Conservation (phyloP, 1,284 basidiomycete species). For the Mycosarcoma mackinlayi region DNA sequence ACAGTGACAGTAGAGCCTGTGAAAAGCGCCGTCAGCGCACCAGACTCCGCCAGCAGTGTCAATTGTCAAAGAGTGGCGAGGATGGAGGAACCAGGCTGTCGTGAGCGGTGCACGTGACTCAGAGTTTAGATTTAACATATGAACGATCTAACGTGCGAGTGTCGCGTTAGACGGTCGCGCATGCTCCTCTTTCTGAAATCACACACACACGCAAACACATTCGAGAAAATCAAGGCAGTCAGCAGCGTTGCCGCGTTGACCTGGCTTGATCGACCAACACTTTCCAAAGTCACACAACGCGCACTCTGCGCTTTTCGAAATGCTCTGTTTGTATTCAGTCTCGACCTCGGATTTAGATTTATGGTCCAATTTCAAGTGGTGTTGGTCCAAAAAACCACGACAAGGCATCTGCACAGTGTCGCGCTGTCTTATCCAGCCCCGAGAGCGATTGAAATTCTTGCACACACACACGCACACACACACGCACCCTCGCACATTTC, state of each 20-base stretch:
- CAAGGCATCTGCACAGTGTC: conserved; percentile 5
- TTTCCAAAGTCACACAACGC: conserved; percentile 27
- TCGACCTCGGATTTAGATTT: neutral
- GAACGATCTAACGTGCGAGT: conserved; percentile 3
- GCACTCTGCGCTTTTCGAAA: neutral
- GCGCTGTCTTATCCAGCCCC: conserved; percentile 1
- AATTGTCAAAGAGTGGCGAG: too few species aligned
- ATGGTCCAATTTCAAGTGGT: conserved; percentile 4
- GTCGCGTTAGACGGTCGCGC: conserved; percentile 16
- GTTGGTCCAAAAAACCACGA: conserved; percentile 26
- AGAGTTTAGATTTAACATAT: conserved; percentile 6
- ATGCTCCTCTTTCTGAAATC: conserved; percentile 19
- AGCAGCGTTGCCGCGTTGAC: neutral
- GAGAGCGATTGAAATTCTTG: neutral
- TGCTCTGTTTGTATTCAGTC: neutral
- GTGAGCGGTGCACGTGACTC: conserved; percentile 12
- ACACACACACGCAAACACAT: too few species aligned
- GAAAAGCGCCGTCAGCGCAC: too few species aligned
- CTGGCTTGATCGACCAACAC: conserved; percentile 10
- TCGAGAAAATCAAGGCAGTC: too few species aligned
- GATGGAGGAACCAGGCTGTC: neutral
- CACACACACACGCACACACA: conserved; percentile 1
- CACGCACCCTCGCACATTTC: conserved; percentile 5
- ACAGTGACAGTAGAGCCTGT: too few species aligned
- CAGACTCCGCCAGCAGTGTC: too few species aligned